A percentile compares a stretch with the other conserved stretches of the same genome.
These are phyloP conservation scores for Claviceps africana DNA, from an alignment of 2,329 filamentous ascomycete genomes.

Conservation along the genomic window DNA sequence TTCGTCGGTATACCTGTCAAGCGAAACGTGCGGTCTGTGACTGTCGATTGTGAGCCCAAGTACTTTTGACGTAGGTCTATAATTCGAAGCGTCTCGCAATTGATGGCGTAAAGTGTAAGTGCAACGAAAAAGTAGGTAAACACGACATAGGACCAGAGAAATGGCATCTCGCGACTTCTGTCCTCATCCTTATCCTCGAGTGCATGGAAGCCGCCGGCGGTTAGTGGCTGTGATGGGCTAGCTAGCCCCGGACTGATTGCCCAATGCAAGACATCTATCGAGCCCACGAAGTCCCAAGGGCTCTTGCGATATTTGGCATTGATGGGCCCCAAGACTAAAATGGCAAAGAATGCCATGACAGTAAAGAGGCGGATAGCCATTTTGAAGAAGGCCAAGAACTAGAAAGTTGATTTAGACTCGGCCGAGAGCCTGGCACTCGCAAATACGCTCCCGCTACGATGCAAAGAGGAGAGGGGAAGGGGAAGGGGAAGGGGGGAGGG, in stretches of 20 bases:
- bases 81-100: constrained; percentile 69
- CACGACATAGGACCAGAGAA: constrained; percentile 85
- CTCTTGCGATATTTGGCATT: constrained; percentile 47
- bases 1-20: constrained; percentile 75
- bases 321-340: constrained; percentile 70
- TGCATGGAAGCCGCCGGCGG: constrained; percentile 7
- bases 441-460: too few species aligned
- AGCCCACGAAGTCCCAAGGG: background rate
- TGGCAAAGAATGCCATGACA: constrained; percentile 67
- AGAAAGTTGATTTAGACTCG: constrained; percentile 8
- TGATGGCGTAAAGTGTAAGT: constrained; percentile 69
- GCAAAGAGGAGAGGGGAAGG: background rate
- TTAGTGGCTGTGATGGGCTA: constrained; percentile 1
- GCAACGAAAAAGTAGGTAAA: constrained; percentile 88
- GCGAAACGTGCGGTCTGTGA: constrained; percentile 87
- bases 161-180: constrained; percentile 27
- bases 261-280: background rate
- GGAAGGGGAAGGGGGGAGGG: too few species aligned
- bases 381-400: constrained; percentile 88
- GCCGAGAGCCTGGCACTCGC: background rate
- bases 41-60: constrained; percentile 82
- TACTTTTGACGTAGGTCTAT: constrained; percentile 82
- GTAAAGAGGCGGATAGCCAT: constrained; percentile 79
- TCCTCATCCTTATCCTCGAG: constrained; percentile 21
- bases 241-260: constrained; percentile 5